A percentile compares a stretch with the other conserved stretches of the same genome.
Evolutionary conservation across 768 basidiomycete genomes (phyloP).

Genomic region (Phanerodontia chrysosporium): DNA sequence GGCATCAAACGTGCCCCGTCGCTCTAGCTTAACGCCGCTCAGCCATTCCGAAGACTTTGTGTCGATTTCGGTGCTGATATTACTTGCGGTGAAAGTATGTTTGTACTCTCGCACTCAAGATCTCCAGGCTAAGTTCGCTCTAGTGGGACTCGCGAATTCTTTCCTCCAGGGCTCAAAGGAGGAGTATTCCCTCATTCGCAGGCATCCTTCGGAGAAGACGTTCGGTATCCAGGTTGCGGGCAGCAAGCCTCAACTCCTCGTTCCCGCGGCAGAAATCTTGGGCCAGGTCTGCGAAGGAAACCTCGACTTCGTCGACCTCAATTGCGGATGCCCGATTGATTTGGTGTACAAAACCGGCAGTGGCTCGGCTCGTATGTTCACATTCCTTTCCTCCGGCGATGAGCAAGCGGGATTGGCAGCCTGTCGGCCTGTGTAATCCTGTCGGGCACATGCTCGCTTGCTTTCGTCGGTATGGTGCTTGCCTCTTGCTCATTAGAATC

Average conservation of each 20-base stretch:
- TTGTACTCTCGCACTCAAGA: neutral
- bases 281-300: conserved; percentile 58
- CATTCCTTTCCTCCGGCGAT: neutral
- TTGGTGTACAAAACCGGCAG: conserved; percentile 89
- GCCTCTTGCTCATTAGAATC: too few species aligned
- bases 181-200: conserved; percentile 90
- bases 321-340: conserved; percentile 97
- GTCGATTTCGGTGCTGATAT: conserved; percentile 87
- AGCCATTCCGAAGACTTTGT: conserved; percentile 93
- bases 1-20: neutral
- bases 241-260: conserved; percentile 74
- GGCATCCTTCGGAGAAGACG: conserved; percentile 80
- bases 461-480: neutral
- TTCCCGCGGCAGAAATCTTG: conserved; percentile 78
- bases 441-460: neutral
- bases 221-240: conserved; percentile 96
- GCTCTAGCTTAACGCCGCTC: neutral
- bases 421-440: too few species aligned
- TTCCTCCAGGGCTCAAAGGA: conserved; percentile 85
- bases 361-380: conserved; percentile 78
- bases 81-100: conserved; percentile 87
- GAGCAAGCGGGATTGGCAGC: too few species aligned
- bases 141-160: conserved; percentile 91
- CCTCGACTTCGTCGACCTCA: conserved; percentile 91
- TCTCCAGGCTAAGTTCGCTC: neutral